Evolutionary conservation across 2,329 filamentous ascomycete species (phyloP), one percentile per base, ranked within the genome.

Genomic region (Sphaerulina populicola): DNA sequence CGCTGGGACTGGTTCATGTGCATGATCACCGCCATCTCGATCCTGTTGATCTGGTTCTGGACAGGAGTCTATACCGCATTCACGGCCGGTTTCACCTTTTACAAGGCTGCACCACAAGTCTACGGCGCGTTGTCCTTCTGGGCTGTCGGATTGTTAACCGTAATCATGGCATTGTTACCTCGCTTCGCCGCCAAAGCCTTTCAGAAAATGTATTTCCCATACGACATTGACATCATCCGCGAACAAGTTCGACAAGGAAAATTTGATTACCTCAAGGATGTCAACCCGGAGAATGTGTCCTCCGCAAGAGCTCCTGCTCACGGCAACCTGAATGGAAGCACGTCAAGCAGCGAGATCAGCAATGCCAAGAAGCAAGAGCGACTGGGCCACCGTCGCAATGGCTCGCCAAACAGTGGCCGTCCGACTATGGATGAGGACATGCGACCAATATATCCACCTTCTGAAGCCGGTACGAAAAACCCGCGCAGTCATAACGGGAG

Each of bases 1-100:
- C 82, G 91, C 54, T 98, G 93, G 93, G 93, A 98, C 68, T 98
- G 91, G 91, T 76, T 98, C 63, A 94, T 94, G 71, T 71, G 90
- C 18, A 74, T 95, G 53, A 84, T 96, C 56, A 85, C 94, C 46
- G 71, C 72, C 21, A 78, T 97, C 68, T 95, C 89, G 71, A 85
- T 86, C 56, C 68, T 97, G 29, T 80, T 96, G 62, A 81, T 97
- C 64, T 98, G 89, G 76, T 85, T 94, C 73, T 97, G 93, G 89
- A 96, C 93, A 5, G 93, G 89, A 29, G 78, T 94, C 35, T 98
- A 94, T 71, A 82, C 83, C 0, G 76, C 78, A 2, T 80, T 80
- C 62, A 72, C 72, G 18, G 68, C 69, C 1, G 78, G 79, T 42
- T 77, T 72, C 62, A 70, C 77, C 35, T 86, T 97, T 70, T 96